Evolutionary conservation across 2,329 filamentous ascomycete species (phyloP), one percentile per base, ranked within the genome.

Genomic region (Fusarium incarnatum): DNA sequence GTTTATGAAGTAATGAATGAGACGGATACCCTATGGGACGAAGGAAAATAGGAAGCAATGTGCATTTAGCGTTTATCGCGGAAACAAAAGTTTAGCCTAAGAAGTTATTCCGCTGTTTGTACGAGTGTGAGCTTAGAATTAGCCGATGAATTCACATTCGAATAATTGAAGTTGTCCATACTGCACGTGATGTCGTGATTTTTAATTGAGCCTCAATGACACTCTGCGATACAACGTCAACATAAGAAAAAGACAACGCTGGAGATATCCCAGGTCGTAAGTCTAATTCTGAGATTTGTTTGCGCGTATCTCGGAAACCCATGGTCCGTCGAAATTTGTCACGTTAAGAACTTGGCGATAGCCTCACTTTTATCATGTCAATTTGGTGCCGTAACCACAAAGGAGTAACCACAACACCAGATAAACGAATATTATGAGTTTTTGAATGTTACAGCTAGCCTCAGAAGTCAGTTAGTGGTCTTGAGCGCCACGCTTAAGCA

Each of bases 11-110:
- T 67, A 47, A 67, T 46, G 64, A 65, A 47, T 37, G 23, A 20
- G 55, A 66, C 34, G 49, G 40, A 68, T 70, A 71, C 67, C 67
- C 67, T 41, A 34, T 47, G 30, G 28, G 49, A 53, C 47, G 56
- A 49, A 34, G 28, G 42, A 25, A 48, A 59, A 27, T 34, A 28
- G 48, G 13, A 46, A 37, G 27, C 23, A 52, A 53, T 44, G 48
- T 54, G 46, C 53, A 63, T 52, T 61, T 64, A 56, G 67, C 67
- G 67, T 69, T 69, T 66, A 42, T 20, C 47, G 46, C 46, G 62
- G 53, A 44, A 32, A 41, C 23, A 27, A 52, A 41, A 41, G 32
- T 52, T 27, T 41, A 52, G 49, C 34, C 32, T 13, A 28, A 41
- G 32, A 52, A 41, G 6, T 27, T 41, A 20, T 52, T 27, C 49